Percentiles rank a stretch among this genome's conserved stretches.
phyloP scores from a whole-genome alignment of 2,329 filamentous ascomycete genomes.

The Stylonectria norvegica region DNA sequence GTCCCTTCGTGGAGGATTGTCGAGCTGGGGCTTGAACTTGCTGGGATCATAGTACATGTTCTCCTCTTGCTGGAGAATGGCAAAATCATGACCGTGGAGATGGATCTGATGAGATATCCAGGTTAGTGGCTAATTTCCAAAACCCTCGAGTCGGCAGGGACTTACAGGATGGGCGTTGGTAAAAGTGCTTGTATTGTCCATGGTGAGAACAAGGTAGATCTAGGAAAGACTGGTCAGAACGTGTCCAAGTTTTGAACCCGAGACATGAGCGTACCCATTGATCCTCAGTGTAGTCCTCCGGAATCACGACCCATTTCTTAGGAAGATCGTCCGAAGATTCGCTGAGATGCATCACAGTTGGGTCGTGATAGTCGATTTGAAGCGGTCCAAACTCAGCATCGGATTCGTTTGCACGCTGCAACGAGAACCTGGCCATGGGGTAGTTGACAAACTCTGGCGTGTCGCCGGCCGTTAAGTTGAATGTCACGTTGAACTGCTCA shows the following conservation, averaged over 20 bases:
- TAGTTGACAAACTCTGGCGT: conserved; percentile 8
- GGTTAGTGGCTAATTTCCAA: neutral
- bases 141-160: fast-evolving
- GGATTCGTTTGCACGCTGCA: conserved; percentile 8
- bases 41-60: conserved; percentile 7
- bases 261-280: conserved; percentile 10
- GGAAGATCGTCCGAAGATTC: conserved; percentile 2
- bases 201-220: conserved; percentile 18
- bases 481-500: conserved; percentile 16
- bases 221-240: neutral
- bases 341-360: conserved; percentile 13
- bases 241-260: neutral
- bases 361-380: conserved; percentile 18
- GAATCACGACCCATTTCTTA: conserved; percentile 18
- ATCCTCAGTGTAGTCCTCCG: conserved; percentile 16
- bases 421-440: conserved; percentile 11
- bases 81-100: conserved; percentile 24
- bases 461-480: conserved; percentile 1
- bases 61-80: conserved; percentile 16
- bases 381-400: conserved; percentile 9
- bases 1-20: conserved; percentile 50
- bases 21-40: conserved; percentile 13
- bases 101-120: conserved; percentile 13
- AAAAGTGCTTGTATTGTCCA: conserved; percentile 2
- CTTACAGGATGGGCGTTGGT: conserved; percentile 19